These are phyloP conservation scores for Micractinium conductrix DNA, from an alignment of 139 green algal species.

Conservation along the genomic window DNA sequence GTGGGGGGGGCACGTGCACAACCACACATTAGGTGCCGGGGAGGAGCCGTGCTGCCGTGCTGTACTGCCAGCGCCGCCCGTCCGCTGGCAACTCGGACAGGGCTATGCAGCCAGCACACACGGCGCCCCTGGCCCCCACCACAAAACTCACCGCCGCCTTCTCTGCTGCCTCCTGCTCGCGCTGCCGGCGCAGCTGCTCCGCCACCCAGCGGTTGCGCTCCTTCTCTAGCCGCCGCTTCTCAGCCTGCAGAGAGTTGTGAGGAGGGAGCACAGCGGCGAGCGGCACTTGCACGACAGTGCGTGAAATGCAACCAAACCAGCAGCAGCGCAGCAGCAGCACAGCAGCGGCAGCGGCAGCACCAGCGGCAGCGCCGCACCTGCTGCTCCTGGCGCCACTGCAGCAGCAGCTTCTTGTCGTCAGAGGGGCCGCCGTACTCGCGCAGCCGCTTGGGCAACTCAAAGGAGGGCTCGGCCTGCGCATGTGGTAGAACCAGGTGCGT, in stretches of 20 bases:
- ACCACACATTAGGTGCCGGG: no score
- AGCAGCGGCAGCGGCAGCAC: no score
- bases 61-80: no score
- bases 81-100: no score
- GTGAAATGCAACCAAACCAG: neutral
- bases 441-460: conserved; percentile 60
- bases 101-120: no score
- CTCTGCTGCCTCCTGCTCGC: conserved; percentile 31
- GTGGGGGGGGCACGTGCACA: no score
- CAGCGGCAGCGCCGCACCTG: no score
- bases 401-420: conserved; percentile 50
- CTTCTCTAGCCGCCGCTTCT: conserved; percentile 53
- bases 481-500: neutral
- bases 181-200: conserved; percentile 45
- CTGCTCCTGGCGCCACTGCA: conserved; percentile 58
- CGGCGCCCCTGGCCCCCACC: no score
- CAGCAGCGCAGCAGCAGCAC: neutral
- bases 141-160: conserved; percentile 20
- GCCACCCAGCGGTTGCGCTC: conserved; percentile 47
- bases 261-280: neutral
- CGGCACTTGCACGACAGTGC: no score
- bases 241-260: conserved; percentile 31
- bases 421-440: conserved; percentile 52
- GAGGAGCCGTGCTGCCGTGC: no score
- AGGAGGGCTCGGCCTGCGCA: conserved; percentile 43